Conservation (phyloP, 1,139 yeast species). For the Taphrina populina region DNA sequence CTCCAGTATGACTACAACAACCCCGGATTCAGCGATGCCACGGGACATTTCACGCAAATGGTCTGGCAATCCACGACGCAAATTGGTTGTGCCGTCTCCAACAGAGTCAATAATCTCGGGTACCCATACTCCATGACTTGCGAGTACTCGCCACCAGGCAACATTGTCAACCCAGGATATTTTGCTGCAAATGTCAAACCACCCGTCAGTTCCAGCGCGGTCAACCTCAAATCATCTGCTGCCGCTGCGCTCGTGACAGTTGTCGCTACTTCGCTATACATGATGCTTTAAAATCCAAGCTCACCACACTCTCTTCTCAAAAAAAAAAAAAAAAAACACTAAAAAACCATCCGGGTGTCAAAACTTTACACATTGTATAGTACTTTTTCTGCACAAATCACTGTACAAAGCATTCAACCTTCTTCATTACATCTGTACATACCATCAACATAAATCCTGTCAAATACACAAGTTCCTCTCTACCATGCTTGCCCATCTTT, state of each 20-base stretch:
- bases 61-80: slow-evolving; percentile 46
- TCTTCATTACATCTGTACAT: too few relatives aligned
- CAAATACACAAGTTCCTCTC: too few relatives aligned
- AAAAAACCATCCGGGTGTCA: too few relatives aligned
- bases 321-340: too few relatives aligned
- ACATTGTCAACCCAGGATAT: slow-evolving; percentile 46
- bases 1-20: slow-evolving; percentile 53
- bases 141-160: slow-evolving; percentile 63
- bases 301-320: too few relatives aligned
- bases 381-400: not conserved
- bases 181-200: slow-evolving; percentile 42
- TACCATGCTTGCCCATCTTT: too few relatives aligned
- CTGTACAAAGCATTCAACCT: not conserved
- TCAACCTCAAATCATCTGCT: not conserved
- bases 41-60: slow-evolving; percentile 36
- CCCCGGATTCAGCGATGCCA: slow-evolving; percentile 45
- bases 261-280: too few relatives aligned
- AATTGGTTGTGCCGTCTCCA: slow-evolving; percentile 64
- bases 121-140: slow-evolving; percentile 54
- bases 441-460: too few relatives aligned
- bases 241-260: slow-evolving; percentile 8
- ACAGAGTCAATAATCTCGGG: slow-evolving; percentile 47
- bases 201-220: slow-evolving; percentile 1
- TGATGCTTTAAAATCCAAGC: not conserved
- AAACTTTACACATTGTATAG: not conserved